These are phyloP conservation scores for Cercospora zeina DNA, from an alignment of 2,329 filamentous ascomycete species.

Conservation along the genomic window DNA sequence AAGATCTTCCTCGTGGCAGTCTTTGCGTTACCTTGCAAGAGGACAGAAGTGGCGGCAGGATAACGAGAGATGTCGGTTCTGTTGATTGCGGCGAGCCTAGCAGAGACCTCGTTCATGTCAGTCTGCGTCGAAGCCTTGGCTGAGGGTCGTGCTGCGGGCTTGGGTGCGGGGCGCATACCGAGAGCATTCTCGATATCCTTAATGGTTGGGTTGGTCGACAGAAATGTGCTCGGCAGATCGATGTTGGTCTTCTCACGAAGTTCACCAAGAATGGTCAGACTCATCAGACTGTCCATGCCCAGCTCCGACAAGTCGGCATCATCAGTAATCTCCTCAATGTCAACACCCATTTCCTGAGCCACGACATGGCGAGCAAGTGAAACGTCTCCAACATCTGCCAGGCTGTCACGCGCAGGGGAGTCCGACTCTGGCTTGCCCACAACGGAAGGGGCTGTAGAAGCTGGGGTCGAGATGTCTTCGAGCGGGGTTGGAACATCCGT, in stretches of 20 bases:
- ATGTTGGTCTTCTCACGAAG: constrained; percentile 54
- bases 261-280: constrained; percentile 53
- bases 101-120: constrained; percentile 53
- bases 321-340: constrained; percentile 56
- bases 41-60: constrained; percentile 56
- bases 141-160: constrained; percentile 25
- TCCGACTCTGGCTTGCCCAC: constrained; percentile 45
- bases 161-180: constrained; percentile 51
- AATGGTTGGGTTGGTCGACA: constrained; percentile 62
- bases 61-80: constrained; percentile 47
- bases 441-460: constrained; percentile 50
- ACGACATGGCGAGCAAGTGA: constrained; percentile 53
- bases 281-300: constrained; percentile 58
- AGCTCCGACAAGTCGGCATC: constrained; percentile 62
- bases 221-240: constrained; percentile 55
- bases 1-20: constrained; percentile 58
- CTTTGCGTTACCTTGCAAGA: constrained; percentile 59
- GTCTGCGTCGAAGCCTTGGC: constrained; percentile 32
- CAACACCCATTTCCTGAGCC: constrained; percentile 64
- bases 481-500: constrained; percentile 48
- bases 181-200: constrained; percentile 66
- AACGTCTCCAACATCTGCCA: constrained; percentile 43
- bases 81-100: constrained; percentile 44
- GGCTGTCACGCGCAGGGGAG: constrained; percentile 39
- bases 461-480: constrained; percentile 49